Evolutionary conservation across 2,329 filamentous ascomycete species (phyloP).

Genomic region (Pseudogymnoascus pannorum): DNA sequence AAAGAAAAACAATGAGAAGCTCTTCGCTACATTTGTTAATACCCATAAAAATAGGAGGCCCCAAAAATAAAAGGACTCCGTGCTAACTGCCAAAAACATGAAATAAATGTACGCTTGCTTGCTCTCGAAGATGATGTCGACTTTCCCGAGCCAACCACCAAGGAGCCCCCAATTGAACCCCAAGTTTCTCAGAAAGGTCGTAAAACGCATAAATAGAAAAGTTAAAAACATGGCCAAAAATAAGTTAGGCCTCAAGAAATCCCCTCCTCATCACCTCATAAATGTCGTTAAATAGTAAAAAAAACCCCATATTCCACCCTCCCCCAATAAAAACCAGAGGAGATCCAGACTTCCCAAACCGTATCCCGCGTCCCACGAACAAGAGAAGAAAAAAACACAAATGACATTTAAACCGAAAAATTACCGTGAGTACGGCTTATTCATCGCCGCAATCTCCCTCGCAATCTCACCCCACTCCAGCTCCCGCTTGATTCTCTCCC

Average conservation of each 20-base stretch:
- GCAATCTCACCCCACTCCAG: slow-evolving; percentile 87
- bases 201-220: not conserved
- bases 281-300: slow-evolving; percentile 1
- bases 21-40: slow-evolving; percentile 1
- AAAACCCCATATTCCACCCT: not conserved
- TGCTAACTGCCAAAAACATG: not conserved
- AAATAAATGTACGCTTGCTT: not conserved
- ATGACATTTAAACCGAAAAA: not conserved
- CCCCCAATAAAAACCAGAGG: not conserved
- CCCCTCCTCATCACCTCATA: not conserved
- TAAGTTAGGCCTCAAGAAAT: not conserved
- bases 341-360: not conserved
- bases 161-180: not conserved
- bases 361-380: not conserved
- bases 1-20: not conserved
- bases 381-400: not conserved
- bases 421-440: slow-evolving; percentile 62
- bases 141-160: not conserved
- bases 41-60: not conserved
- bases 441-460: slow-evolving; percentile 90
- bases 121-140: not conserved
- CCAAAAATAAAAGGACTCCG: not conserved
- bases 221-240: not conserved
- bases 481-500: slow-evolving; percentile 58
- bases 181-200: not conserved